A percentile compares a stretch with the other conserved stretches of the same genome.
Conservation (phyloP, 345 rosid species). For the Brassica nigra region DNA sequence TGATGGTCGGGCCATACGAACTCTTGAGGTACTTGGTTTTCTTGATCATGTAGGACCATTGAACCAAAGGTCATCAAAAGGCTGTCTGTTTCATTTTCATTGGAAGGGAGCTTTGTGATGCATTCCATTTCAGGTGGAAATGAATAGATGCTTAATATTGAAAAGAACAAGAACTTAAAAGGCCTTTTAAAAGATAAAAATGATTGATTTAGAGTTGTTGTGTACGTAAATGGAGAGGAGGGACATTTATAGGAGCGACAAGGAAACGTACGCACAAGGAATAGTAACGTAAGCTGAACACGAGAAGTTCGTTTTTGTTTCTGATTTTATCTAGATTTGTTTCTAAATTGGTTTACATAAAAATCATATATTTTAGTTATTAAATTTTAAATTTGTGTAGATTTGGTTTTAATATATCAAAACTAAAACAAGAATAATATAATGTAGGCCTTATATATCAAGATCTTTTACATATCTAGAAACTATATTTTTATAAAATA, state of each 20-base stretch:
- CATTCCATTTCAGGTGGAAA: conserved; percentile 4
- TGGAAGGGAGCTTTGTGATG: background rate
- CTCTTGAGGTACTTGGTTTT: conserved; percentile 13
- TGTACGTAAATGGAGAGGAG: background rate
- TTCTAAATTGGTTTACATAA: background rate
- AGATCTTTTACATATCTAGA: too few species aligned
- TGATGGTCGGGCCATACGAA: conserved; percentile 21
- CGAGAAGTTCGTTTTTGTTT: background rate
- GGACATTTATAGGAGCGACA: background rate
- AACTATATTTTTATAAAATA: too few species aligned
- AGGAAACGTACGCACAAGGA: background rate
- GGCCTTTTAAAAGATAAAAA: background rate
- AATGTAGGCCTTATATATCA: too few species aligned
- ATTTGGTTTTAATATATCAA: background rate
- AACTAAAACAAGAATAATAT: background rate
- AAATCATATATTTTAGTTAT: background rate
- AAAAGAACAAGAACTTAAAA: conserved; percentile 1
- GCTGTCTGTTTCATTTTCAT: background rate
- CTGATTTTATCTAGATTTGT: background rate
- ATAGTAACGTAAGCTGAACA: background rate
- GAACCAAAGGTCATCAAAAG: conserved; percentile 7
- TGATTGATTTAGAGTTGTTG: background rate
- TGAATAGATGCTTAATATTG: background rate
- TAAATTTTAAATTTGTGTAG: background rate
- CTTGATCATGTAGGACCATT: background rate